Evolutionary conservation across 148 eudicot species (phyloP).

Genomic region (Cornus controversa): DNA sequence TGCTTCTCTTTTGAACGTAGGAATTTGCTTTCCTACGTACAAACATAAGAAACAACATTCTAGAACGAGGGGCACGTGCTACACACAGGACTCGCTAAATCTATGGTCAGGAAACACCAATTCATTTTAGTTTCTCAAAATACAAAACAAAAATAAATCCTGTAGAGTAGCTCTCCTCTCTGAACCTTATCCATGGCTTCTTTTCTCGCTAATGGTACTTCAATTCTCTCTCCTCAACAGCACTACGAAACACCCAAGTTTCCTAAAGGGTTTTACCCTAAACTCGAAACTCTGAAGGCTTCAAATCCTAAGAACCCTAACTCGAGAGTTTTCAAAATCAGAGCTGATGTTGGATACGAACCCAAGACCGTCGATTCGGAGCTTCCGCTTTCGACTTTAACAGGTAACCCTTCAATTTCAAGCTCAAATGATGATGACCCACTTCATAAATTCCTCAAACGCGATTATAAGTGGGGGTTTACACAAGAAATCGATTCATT

Average conservation of each 20-base stretch:
- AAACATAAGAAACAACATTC: neutral
- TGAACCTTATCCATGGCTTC: conserved; percentile 59
- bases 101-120: neutral
- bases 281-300: conserved; percentile 24
- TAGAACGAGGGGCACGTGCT: neutral
- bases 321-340: conserved; percentile 38
- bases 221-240: conserved; percentile 47
- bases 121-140: neutral
- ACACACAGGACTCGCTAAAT: neutral
- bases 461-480: conserved; percentile 83
- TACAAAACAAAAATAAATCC: too few species aligned
- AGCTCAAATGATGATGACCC: conserved; percentile 50
- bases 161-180: too few species aligned
- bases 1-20: neutral
- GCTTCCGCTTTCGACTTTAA: too few species aligned
- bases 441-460: conserved; percentile 70
- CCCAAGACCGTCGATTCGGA: conserved; percentile 35
- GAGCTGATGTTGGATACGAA: conserved; percentile 60
- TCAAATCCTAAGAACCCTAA: conserved; percentile 24
- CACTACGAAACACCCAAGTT: conserved; percentile 21
- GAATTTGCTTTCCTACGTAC: too few species aligned
- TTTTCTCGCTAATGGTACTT: conserved; percentile 55
- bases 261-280: conserved; percentile 39
- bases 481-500: conserved; percentile 74
- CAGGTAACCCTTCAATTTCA: conserved; percentile 27